Conservation (phyloP, 2,329 filamentous ascomycete genomes). For the Cladosporium sp. region DNA sequence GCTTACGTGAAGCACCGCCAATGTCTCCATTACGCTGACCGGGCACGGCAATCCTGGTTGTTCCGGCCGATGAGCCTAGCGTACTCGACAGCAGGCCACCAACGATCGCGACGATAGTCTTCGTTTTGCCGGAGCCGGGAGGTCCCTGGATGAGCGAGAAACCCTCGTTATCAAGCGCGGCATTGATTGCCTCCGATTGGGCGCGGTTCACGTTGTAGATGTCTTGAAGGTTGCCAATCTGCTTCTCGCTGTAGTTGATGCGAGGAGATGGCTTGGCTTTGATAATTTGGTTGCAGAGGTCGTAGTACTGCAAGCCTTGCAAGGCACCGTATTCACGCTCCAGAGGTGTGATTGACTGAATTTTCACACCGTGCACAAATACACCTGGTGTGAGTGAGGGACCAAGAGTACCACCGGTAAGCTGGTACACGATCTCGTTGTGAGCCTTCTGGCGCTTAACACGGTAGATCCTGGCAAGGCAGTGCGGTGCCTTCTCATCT, state of each 20-base stretch:
- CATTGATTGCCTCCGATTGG: slow-evolving; percentile 85
- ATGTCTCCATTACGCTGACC: slow-evolving; percentile 15
- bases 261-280: slow-evolving; percentile 85
- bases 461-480: slow-evolving; percentile 75
- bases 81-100: slow-evolving; percentile 69
- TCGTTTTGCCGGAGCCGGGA: slow-evolving; percentile 95
- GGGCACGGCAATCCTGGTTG: slow-evolving; percentile 33
- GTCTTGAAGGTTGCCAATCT: slow-evolving; percentile 60
- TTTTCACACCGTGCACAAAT: slow-evolving; percentile 68
- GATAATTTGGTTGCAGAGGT: slow-evolving; percentile 87
- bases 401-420: slow-evolving; percentile 50
- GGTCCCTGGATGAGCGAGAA: slow-evolving; percentile 95
- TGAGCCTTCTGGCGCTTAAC: slow-evolving; percentile 73
- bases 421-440: slow-evolving; percentile 78
- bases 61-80: slow-evolving; percentile 34
- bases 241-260: slow-evolving; percentile 70
- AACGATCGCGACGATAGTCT: slow-evolving; percentile 95
- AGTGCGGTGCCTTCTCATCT: slow-evolving; percentile 63
- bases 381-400: slow-evolving; percentile 57
- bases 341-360: slow-evolving; percentile 88
- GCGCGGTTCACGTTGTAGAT: slow-evolving; percentile 83
- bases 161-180: slow-evolving; percentile 89
- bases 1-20: slow-evolving; percentile 60
- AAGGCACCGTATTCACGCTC: slow-evolving; percentile 93
- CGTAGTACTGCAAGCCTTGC: slow-evolving; percentile 88